These are phyloP conservation scores for Juncus effusus DNA, from an alignment of 176 grass and related monocot species.

Conservation along the genomic window DNA sequence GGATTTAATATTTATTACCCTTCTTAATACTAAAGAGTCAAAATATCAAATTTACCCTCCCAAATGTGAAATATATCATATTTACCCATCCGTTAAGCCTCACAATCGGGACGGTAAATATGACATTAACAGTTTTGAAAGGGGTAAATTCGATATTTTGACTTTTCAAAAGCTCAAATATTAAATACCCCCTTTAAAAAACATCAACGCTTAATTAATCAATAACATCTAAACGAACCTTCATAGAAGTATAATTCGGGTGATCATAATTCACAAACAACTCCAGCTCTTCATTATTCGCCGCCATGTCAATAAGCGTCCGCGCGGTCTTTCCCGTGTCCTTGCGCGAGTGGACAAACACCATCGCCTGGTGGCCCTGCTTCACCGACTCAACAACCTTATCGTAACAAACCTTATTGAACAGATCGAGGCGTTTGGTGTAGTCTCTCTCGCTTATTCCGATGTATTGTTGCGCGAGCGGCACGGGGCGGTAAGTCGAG, in stretches of 20 bases:
- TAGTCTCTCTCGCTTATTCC: constrained; percentile 91
- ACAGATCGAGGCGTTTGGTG: constrained; percentile 55
- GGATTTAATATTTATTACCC: no score
- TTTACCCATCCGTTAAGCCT: no score
- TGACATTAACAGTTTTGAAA: not conserved
- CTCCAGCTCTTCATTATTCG: constrained; percentile 61
- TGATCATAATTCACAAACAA: constrained; percentile 69
- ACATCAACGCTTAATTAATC: constrained; percentile 22
- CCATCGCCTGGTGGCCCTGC: constrained; percentile 90
- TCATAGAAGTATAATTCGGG: constrained; percentile 68
- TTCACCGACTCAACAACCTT: constrained; percentile 91
- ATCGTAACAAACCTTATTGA: constrained; percentile 82
- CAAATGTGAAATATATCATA: no score
- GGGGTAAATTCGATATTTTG: constrained; percentile 26
- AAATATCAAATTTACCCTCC: no score
- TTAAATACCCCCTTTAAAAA: constrained; percentile 54
- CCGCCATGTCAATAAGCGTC: constrained; percentile 78
- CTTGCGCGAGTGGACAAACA: constrained; percentile 96
- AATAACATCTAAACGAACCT: constrained; percentile 46
- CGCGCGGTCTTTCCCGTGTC: constrained; percentile 96
- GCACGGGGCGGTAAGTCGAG: constrained; percentile 88
- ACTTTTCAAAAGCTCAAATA: constrained; percentile 36
- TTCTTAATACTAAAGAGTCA: no score
- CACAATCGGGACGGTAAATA: no score
- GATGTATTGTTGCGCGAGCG: constrained; percentile 95